Percentiles rank a stretch among this genome's conserved stretches.
These are phyloP conservation scores for Leucocoprinus birnbaumii DNA, from an alignment of 768 basidiomycete genomes.

Conservation along the genomic window DNA sequence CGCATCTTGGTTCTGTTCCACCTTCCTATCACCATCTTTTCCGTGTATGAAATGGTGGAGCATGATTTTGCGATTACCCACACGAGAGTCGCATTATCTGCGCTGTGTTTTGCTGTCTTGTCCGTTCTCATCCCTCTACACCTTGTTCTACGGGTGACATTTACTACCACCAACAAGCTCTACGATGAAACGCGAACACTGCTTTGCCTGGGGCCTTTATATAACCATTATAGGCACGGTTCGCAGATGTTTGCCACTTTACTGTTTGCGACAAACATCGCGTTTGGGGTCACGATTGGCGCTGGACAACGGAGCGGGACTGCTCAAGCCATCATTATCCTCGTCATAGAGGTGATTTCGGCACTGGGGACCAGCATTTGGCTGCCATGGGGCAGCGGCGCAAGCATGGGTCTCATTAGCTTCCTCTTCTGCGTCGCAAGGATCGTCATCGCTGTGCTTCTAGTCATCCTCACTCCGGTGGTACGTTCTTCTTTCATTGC, in stretches of 20 bases:
- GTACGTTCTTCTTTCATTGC: conserved; percentile 43
- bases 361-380: conserved; percentile 90
- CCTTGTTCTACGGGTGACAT: conserved; percentile 73
- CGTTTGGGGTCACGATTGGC: conserved; percentile 82
- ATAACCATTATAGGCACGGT: conserved; percentile 91
- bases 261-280: conserved; percentile 78
- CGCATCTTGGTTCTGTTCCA: conserved; percentile 92
- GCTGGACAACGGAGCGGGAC: conserved; percentile 89
- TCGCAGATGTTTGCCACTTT: conserved; percentile 86
- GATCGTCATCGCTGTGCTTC: conserved; percentile 84
- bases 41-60: conserved; percentile 80
- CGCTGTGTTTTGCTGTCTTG: conserved; percentile 74
- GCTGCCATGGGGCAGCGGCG: conserved; percentile 96
- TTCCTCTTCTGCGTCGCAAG: conserved; percentile 91
- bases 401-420: conserved; percentile 94
- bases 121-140: conserved; percentile 75
- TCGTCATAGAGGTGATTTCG: conserved; percentile 84
- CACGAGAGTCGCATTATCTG: conserved; percentile 74
- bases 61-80: conserved; percentile 47
- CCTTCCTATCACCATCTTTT: conserved; percentile 90
- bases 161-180: conserved; percentile 83
- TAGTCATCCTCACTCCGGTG: conserved; percentile 86
- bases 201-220: conserved; percentile 86
- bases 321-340: conserved; percentile 85
- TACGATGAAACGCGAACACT: conserved; percentile 95